Evolutionary conservation across 768 basidiomycete species (phyloP).

Genomic region (Myochromella boudieri): DNA sequence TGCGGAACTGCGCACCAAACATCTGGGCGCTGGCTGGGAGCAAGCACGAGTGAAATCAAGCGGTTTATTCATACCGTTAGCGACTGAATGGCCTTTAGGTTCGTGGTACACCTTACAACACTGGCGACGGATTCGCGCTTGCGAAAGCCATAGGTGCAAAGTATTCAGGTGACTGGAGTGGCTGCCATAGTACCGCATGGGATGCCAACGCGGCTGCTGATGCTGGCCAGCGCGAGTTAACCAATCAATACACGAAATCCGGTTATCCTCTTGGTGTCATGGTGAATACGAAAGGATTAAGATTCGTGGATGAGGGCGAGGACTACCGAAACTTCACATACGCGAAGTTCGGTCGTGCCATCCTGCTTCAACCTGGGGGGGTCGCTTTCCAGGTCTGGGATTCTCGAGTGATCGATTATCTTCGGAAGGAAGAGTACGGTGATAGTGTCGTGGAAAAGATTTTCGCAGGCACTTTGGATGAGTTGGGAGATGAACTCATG

Average conservation of each 20-base stretch:
- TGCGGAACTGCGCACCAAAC: conserved; percentile 44
- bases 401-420: conserved; percentile 35
- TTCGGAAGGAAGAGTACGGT: conserved; percentile 67
- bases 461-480: conserved; percentile 43
- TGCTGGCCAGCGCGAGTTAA: conserved; percentile 54
- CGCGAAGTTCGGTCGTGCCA: conserved; percentile 63
- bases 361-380: conserved; percentile 57
- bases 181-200: conserved; percentile 77
- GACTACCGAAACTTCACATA: conserved; percentile 77
- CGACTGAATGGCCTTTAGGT: conserved; percentile 36
- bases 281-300: conserved; percentile 54
- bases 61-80: not conserved
- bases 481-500: conserved; percentile 47
- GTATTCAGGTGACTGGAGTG: conserved; percentile 62
- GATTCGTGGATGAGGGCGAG: conserved; percentile 73
- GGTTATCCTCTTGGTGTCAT: conserved; percentile 73
- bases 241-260: conserved; percentile 74
- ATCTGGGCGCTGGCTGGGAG: conserved; percentile 61
- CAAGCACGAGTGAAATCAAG: conserved; percentile 38
- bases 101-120: conserved; percentile 71
- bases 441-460: conserved; percentile 60
- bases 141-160: conserved; percentile 51
- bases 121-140: conserved; percentile 60
- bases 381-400: conserved; percentile 71
- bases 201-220: conserved; percentile 57